phyloP scores from a whole-genome alignment of 2,329 filamentous ascomycete genomes.

The Fusarium duplospermum region DNA sequence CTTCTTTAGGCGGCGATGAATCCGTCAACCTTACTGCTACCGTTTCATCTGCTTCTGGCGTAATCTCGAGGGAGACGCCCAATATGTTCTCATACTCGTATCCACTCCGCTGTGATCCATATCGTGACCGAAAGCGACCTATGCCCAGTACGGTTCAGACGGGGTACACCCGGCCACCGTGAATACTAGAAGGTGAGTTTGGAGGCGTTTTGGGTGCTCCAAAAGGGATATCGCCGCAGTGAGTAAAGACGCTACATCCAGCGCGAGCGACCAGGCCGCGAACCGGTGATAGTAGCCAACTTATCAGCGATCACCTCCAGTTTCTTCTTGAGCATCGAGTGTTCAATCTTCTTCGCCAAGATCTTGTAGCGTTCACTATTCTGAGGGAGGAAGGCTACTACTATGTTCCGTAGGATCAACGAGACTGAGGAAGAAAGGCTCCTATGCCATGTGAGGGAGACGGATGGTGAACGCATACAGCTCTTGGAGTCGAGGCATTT shows the following conservation, averaged over 20 bases:
- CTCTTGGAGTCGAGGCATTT: not conserved
- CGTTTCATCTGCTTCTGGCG: not conserved
- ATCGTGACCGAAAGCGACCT: not conserved
- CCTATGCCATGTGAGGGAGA: not conserved
- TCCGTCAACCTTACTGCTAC: not conserved
- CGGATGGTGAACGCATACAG: not conserved
- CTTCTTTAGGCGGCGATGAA: not conserved
- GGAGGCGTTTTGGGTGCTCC: not conserved
- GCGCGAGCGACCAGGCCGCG: not conserved
- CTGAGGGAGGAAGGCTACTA: not conserved
- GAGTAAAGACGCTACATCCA: not conserved
- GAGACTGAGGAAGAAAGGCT: too few species aligned
- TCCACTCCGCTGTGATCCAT: not conserved
- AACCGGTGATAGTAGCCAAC: not conserved
- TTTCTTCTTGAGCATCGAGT: not conserved
- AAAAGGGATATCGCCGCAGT: not conserved
- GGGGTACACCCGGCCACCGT: not conserved
- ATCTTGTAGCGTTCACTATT: not conserved
- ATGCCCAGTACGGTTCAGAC: not conserved
- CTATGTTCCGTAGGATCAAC: not conserved
- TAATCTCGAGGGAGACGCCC: not conserved
- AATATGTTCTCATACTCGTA: rapidly evolving
- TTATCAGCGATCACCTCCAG: not conserved
- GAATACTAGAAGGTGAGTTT: not conserved
- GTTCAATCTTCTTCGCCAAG: not conserved